Base-by-base conservation (phyloP, 106 monocot genomes). In the Posidonia australis region DNA sequence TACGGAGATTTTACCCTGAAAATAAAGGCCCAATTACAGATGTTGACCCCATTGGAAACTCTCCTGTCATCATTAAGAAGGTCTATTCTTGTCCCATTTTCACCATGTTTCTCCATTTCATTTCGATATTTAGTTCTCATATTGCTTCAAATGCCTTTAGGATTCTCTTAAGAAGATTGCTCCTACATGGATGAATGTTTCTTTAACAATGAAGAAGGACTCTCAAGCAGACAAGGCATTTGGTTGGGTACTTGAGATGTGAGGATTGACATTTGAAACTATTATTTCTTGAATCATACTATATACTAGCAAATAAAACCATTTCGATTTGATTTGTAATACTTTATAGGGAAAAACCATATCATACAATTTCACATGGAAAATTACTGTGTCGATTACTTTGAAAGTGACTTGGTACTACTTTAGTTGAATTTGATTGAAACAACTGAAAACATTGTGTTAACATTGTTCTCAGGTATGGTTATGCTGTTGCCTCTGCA, bases 181-280 rank as follows among this genome's bases (percentile, higher is more conserved):
- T 59, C 96, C 96, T 5, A 87, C 90, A 54, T 98, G 96, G 96
- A 90, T 90, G 96, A 90, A 98, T 71, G 60, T 98, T 48, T 98
- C 96, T 31, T 72, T 98, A 76, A 79, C 74, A 67, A 90, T 98
- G 96, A 98, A 98, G 66, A 87, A 85, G 48, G 90, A 98, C 68
- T 78, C 82, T 44, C 84, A 84, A 75, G 61, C 90, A 54, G 96
- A 98, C 70, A 98, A 98, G 77, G 69, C 82, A 60, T 90, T 98
- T 72, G 96, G 96, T 51, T 98, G 96, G 96, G 90, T 98, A 25
- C 87, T 98, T 68, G 96, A 98, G 75, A 98, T 98, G 96, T 98
- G 28, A 75, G 71, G 32, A 54, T 32, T 5, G 12, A 14, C 26
- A 57, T 57, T n/a, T n/a, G n/a, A 0, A 57, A 22, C 14, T 28